A percentile compares a stretch with the other conserved stretches of the same genome.
phyloP scores from a whole-genome alignment of 768 basidiomycete species.

The Pluteus cervinus region DNA sequence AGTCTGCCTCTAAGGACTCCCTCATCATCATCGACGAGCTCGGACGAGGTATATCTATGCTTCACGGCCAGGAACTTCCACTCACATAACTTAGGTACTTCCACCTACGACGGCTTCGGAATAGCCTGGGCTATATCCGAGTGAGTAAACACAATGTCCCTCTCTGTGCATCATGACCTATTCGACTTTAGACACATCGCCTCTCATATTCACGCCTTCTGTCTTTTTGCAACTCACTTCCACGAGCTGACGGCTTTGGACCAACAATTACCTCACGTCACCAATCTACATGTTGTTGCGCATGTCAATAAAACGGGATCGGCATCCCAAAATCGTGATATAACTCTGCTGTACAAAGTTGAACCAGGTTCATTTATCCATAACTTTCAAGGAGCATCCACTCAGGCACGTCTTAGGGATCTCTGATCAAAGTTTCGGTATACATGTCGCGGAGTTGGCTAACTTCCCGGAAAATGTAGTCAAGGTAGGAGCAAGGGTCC shows the following conservation, averaged over 20 bases:
- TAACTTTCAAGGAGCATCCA: neutral
- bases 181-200: conserved; percentile 89
- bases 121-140: conserved; percentile 99
- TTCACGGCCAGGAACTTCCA: neutral
- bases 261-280: conserved; percentile 80
- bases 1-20: conserved; percentile 91
- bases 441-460: conserved; percentile 95
- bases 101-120: conserved; percentile 96
- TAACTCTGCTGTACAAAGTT: conserved; percentile 92
- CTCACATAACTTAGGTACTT: conserved; percentile 57
- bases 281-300: conserved; percentile 94
- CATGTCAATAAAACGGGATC: conserved; percentile 81
- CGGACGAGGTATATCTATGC: conserved; percentile 57
- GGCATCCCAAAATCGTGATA: conserved; percentile 61
- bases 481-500: conserved; percentile 55
- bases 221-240: conserved; percentile 96
- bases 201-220: conserved; percentile 86
- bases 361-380: conserved; percentile 60
- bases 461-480: conserved; percentile 96
- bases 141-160: conserved; percentile 34
- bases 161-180: neutral
- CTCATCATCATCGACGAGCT: conserved; percentile 97
- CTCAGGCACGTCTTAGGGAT: conserved; percentile 45
- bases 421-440: conserved; percentile 97
- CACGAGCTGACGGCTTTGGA: conserved; percentile 93